Base-by-base conservation (phyloP, 495 filamentous ascomycete species). In the Xylaria bambusicola region DNA sequence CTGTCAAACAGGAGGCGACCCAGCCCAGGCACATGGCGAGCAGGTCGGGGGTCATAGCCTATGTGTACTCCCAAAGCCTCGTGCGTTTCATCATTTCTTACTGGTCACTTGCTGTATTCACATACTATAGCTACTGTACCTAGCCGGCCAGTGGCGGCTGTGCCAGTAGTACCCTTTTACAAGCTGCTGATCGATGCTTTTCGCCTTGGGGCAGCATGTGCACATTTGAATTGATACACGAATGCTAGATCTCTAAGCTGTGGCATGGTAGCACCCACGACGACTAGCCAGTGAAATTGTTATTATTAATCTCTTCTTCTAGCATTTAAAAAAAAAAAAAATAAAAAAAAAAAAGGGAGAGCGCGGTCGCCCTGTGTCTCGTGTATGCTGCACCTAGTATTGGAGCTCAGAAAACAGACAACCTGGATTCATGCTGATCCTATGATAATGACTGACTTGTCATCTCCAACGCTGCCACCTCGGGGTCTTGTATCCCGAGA, bases 401-500 rank as follows among this genome's bases (percentile, higher is more conserved):
- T n/a, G n/a, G n/a, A n/a, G n/a, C n/a, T n/a, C n/a, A n/a, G n/a
- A n/a, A n/a, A n/a, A n/a, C n/a, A n/a, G n/a, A n/a, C n/a, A n/a
- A n/a, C n/a, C n/a, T 53, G 36, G 36, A 9, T 27, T 53, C 2
- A 41, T 7, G 35, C 31, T 29, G 36, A 38, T 35, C 26, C 51
- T 20, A 41, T 24, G 18, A 53, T 6, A 40, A 7, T 29, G 42
- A 48, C 45, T 48, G 9, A n/a, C 13, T 6, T 48, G 26, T 18
- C 8, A 27, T 26, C 52, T 54, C 52, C 38, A 54, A 54, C 36
- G 31, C 17, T 54, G 38, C 44, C 52, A 54, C 38, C 23, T 54
- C 51, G 51, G 36, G 10, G 4, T 44, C 17, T 12, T 44, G 20
- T 17, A 33, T 15, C 52, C 52, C 52, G 38, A 44, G 38, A n/a